phyloP scores from a whole-genome alignment of 2,329 filamentous ascomycete genomes.

The Nigrograna mackinnonii region DNA sequence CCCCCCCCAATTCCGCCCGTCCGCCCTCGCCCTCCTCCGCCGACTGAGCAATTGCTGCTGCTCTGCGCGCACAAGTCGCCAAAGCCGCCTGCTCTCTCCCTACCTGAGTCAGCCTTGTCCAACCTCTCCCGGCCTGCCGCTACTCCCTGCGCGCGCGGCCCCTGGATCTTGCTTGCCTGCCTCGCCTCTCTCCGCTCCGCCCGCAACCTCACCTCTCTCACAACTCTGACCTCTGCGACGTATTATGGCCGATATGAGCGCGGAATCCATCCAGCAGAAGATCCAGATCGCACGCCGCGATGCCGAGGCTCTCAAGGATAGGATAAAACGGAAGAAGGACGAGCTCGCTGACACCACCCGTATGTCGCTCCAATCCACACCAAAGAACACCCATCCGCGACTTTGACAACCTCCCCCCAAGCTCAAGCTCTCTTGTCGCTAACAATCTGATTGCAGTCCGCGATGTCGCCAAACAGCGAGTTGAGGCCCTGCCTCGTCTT shows the following conservation, averaged over 20 bases:
- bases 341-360: slow-evolving; percentile 96
- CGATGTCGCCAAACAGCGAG: slow-evolving; percentile 87
- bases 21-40: slow-evolving; percentile 7
- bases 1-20: too few species aligned
- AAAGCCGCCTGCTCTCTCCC: too few species aligned
- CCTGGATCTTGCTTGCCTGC: slow-evolving; percentile 35
- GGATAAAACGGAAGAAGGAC: slow-evolving; percentile 99
- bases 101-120: slow-evolving; percentile 15
- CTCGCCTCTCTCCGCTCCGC: slow-evolving; percentile 14
- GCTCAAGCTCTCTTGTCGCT: slow-evolving; percentile 15
- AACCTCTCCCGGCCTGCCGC: not conserved
- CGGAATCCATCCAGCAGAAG: slow-evolving; percentile 56
- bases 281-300: slow-evolving; percentile 98
- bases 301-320: slow-evolving; percentile 95
- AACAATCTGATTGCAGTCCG: slow-evolving; percentile 65
- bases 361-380: slow-evolving; percentile 57
- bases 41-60: slow-evolving; percentile 32
- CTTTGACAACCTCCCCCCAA: not conserved
- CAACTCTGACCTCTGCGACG: slow-evolving; percentile 6
- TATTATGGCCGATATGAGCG: slow-evolving; percentile 53
- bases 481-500: slow-evolving; percentile 89
- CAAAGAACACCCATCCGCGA: not conserved
- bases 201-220: slow-evolving; percentile 14
- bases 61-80: slow-evolving; percentile 27
- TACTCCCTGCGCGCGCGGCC: slow-evolving; percentile 30